Evolutionary conservation across 2,329 filamentous ascomycete species (phyloP).

Genomic region (Dothistroma pini): DNA sequence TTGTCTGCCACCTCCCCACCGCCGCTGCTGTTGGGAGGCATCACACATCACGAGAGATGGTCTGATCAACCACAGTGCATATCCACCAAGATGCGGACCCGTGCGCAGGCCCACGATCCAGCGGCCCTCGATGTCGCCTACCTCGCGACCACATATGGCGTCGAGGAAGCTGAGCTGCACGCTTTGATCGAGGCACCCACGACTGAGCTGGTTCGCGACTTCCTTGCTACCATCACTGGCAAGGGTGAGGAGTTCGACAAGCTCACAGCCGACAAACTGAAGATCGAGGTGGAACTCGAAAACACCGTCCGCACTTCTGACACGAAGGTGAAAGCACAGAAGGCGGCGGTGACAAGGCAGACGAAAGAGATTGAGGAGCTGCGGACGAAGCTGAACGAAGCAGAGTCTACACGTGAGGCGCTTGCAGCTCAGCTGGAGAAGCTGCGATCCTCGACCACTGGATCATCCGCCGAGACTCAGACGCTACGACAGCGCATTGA

Average conservation of each 20-base stretch:
- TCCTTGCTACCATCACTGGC: conserved; percentile 69
- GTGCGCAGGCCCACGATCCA: conserved; percentile 43
- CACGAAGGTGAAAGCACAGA: conserved; percentile 75
- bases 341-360: conserved; percentile 75
- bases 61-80: conserved; percentile 8
- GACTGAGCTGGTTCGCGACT: conserved; percentile 67
- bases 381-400: conserved; percentile 73
- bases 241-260: conserved; percentile 82
- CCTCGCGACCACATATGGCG: conserved; percentile 66
- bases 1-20: neutral
- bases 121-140: conserved; percentile 66
- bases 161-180: conserved; percentile 62
- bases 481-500: conserved; percentile 77
- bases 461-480: conserved; percentile 69
- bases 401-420: conserved; percentile 71
- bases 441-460: conserved; percentile 70
- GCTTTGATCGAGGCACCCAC: conserved; percentile 66
- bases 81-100: conserved; percentile 46
- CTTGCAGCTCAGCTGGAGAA: conserved; percentile 78
- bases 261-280: conserved; percentile 81
- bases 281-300: conserved; percentile 88
- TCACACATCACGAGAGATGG: conserved; percentile 11
- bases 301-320: conserved; percentile 82
- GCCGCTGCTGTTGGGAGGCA: neutral
- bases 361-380: conserved; percentile 79